phyloP scores from a whole-genome alignment of 768 basidiomycete species.

The Fomitopsis serialis region DNA sequence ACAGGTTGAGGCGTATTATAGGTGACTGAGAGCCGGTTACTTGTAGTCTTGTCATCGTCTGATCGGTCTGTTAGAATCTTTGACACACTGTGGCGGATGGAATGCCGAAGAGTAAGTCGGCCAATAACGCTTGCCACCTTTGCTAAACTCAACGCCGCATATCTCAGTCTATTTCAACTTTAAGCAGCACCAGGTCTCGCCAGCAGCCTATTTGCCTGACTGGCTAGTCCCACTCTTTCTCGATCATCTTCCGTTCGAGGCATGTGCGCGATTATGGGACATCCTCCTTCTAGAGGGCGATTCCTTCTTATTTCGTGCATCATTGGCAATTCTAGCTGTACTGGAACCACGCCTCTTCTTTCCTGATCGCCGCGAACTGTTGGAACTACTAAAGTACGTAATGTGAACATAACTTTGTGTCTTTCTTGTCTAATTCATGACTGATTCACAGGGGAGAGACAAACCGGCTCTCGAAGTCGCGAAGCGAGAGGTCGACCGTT shows the following conservation, averaged over 20 bases:
- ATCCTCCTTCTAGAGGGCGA: slow-evolving; percentile 85
- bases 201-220: slow-evolving; percentile 72
- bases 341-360: slow-evolving; percentile 86
- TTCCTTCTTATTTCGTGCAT: slow-evolving; percentile 80
- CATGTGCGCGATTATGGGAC: slow-evolving; percentile 87
- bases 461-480: slow-evolving; percentile 82
- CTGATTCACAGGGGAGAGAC: slow-evolving; percentile 59
- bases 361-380: slow-evolving; percentile 72
- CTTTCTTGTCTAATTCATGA: not conserved
- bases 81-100: slow-evolving; percentile 87
- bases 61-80: slow-evolving; percentile 59
- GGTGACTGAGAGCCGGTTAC: not conserved
- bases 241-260: slow-evolving; percentile 86
- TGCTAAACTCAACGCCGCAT: too few relatives aligned
- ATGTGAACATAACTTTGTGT: not conserved
- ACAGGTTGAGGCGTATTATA: slow-evolving; percentile 81
- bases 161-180: slow-evolving; percentile 95
- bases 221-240: slow-evolving; percentile 83
- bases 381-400: slow-evolving; percentile 67
- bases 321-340: slow-evolving; percentile 77
- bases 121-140: too few relatives aligned
- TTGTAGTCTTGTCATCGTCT: not conserved
- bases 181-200: slow-evolving; percentile 88
- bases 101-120: slow-evolving; percentile 91
- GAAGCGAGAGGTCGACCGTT: slow-evolving; percentile 58